Conservation (phyloP, 2,329 filamentous ascomycete species). For the Teratosphaeria epicoccoides region DNA sequence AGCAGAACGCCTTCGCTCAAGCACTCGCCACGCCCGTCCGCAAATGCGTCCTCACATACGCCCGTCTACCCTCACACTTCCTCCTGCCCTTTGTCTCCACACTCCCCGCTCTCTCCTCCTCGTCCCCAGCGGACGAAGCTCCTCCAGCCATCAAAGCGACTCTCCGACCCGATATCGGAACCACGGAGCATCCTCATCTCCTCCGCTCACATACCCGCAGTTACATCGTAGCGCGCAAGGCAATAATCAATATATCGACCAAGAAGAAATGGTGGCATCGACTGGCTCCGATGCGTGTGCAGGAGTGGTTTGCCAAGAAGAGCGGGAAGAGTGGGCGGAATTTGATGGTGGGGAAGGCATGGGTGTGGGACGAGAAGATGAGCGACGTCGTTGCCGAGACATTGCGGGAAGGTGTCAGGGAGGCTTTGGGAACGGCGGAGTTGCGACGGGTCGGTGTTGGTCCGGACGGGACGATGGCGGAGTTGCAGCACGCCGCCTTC, state of each 20-base stretch:
- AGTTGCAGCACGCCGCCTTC: background rate
- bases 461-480: background rate
- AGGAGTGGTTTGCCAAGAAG: conserved; percentile 6
- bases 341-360: conserved; percentile 1
- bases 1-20: conserved; percentile 53
- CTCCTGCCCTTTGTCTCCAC: conserved; percentile 44
- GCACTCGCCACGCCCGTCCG: conserved; percentile 53
- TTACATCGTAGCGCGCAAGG: background rate
- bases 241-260: background rate
- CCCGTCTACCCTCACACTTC: conserved; percentile 49
- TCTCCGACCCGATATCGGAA: background rate
- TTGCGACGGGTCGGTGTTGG: background rate
- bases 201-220: conserved; percentile 1
- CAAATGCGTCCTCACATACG: conserved; percentile 40
- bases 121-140: conserved; percentile 27
- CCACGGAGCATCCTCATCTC: background rate
- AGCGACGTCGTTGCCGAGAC: conserved; percentile 40
- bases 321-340: background rate
- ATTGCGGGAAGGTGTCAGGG: conserved; percentile 39
- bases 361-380: conserved; percentile 42
- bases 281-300: conserved; percentile 7
- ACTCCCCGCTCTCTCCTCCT: conserved; percentile 30
- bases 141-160: background rate
- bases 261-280: conserved; percentile 3
- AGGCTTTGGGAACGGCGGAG: conserved; percentile 34